Percentiles rank a stretch among this genome's conserved stretches.
Conservation (phyloP, 2,329 filamentous ascomycete genomes). For the Fusarium luffae region DNA sequence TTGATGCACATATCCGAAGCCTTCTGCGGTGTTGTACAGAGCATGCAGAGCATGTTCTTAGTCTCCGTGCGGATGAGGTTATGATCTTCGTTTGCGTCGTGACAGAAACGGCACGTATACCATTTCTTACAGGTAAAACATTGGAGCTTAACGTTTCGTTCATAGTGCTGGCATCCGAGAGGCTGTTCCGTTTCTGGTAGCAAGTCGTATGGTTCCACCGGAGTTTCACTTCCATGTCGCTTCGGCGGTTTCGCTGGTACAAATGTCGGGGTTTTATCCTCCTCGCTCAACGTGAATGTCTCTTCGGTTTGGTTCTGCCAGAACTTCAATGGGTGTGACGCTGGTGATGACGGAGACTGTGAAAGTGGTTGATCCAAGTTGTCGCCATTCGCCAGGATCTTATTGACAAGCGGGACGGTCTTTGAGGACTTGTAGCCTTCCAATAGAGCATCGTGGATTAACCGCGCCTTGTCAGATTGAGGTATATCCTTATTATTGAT, state of each 20-base stretch:
- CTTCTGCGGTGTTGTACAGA: slow-evolving; percentile 85
- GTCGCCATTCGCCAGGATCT: slow-evolving; percentile 27
- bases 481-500: slow-evolving; percentile 72
- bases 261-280: slow-evolving; percentile 76
- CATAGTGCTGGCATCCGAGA: slow-evolving; percentile 91
- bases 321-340: slow-evolving; percentile 65
- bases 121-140: slow-evolving; percentile 89
- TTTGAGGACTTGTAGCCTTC: slow-evolving; percentile 69
- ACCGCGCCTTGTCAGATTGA: slow-evolving; percentile 73
- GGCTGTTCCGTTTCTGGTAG: slow-evolving; percentile 49
- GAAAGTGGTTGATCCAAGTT: slow-evolving; percentile 50
- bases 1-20: slow-evolving; percentile 81
- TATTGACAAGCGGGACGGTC: slow-evolving; percentile 28
- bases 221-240: slow-evolving; percentile 59
- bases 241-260: slow-evolving; percentile 63
- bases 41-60: slow-evolving; percentile 97
- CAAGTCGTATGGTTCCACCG: slow-evolving; percentile 33
- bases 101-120: slow-evolving; percentile 96
- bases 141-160: slow-evolving; percentile 94
- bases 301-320: slow-evolving; percentile 65
- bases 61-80: slow-evolving; percentile 83
- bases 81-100: slow-evolving; percentile 85
- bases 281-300: slow-evolving; percentile 64
- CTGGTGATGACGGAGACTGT: slow-evolving; percentile 54
- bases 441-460: slow-evolving; percentile 77